Evolutionary conservation across 495 filamentous ascomycete genomes (phyloP), one percentile per base, ranked within the genome.

Genomic region (Xylaria venustula): DNA sequence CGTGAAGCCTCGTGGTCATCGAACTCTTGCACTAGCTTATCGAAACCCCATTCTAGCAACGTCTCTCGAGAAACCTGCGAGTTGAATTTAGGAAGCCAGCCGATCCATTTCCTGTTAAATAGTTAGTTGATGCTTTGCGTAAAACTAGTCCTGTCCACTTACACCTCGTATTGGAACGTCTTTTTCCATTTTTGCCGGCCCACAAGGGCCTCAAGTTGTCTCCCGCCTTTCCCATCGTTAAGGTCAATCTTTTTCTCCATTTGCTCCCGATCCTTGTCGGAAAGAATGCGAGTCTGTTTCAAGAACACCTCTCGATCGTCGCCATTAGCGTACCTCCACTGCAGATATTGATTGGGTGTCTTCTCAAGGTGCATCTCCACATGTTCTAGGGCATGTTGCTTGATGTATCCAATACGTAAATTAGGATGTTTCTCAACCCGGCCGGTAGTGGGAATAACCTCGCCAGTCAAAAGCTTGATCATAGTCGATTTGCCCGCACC

Each of bases 321-420:
- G 65, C 94, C 94, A 70, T 97, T 90, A 52, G 90, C 90, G 69
- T 98, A 99, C 61, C 94, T 91, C 94, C 94, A 99, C 79, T 97
- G 93, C 32, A 99, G 83, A 70, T 99, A 99, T 75, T 99, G 94
- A 70, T 93, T 97, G 8, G 94, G 94, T 3, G 94, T 99, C 85
- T 98, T 98, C 73, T 99, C 94, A 64, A 99, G 83, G 70, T 99
- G 94, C 93, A 97, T 95, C 77, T 98, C 93, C 11, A 99, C 93
- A 84, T 98, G 94, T 81, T 99, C 94, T 11, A 99, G 84, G 19
- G 95, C 96, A 72, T 98, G 95, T 78, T 99, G 95, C 80, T 97
- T 97, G 82, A 98, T 97, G 81, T 98, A 98, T 47, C 95, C 95
- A 69, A 99, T 97, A 81, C 95, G 95, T 51, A 99, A 76, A 71